Base-by-base conservation (phyloP, 345 rosid species). In the thale cress (Arabidopsis thaliana) region DNA sequence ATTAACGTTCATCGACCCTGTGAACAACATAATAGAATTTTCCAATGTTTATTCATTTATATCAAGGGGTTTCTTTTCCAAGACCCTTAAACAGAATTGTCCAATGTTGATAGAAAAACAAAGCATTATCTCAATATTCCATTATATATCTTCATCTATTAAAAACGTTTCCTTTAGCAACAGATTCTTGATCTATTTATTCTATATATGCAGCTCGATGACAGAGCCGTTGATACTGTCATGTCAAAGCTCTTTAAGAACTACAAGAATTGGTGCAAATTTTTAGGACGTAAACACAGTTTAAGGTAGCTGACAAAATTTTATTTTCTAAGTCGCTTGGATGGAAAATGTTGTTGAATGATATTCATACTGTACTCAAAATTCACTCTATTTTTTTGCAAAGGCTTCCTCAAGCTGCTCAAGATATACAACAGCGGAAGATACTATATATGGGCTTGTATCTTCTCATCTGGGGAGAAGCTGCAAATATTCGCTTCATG, bases 381-480 rank as follows among this genome's bases (percentile, higher is more conserved):
- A 49, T 64, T 20, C 53, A 33, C 53, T 32, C 16, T 59, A 5
- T 42, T 41, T 65, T 67, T 78, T 68, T 61, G 65, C 65, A n/a
- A 58, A 94, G 98, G 76, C 96, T 92, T 72, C 98, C 97, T 79
- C 97, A 94, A 82, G 83, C 82, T 56, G 87, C 91, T 78, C 93
- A 85, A 60, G 97, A 95, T 78, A 80, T 89, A 70, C 98, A 92
- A 67, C 99, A 95, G 83, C 82, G 98, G 67, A 95, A 90, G 79
- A 87, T 92, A 74, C 87, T 92, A 4, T 92, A 95, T 69, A 92
- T 90, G 97, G 99, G 97, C 11, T 84, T 95, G 72, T 88, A 86
- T 84, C 97, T 95, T 81, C 97, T 95, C 60, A 90, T 90, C 44
- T 89, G 99, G 99, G 98, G 99, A 34, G 98, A 92, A 82, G 99